A percentile compares a stretch with the other conserved stretches of the same genome.
These are phyloP conservation scores for Mrakia gelida DNA, from an alignment of 768 basidiomycete species.

Conservation along the genomic window DNA sequence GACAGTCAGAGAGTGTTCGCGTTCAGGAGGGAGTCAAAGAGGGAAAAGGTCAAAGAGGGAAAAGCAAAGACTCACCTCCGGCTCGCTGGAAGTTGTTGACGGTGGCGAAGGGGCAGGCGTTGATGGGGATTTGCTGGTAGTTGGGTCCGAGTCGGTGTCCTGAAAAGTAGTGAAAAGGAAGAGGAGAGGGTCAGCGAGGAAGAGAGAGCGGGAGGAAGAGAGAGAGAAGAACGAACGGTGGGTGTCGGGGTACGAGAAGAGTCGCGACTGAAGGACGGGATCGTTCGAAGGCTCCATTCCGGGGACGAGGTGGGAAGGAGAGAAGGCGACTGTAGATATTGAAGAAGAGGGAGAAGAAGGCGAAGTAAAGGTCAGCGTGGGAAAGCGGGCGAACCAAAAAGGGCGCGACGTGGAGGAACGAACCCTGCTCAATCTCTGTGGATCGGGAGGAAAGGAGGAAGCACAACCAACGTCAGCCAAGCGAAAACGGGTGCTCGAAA, in stretches of 20 bases:
- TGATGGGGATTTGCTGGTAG: conserved; percentile 74
- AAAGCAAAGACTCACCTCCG: conserved; percentile 47
- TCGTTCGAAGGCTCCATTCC: conserved; percentile 88
- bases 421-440: conserved; percentile 47
- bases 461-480: too few relatives aligned
- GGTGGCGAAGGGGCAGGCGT: conserved; percentile 61
- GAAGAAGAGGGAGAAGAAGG: not conserved
- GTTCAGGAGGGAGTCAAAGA: too few relatives aligned
- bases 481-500: too few relatives aligned
- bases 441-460: conserved; percentile 11
- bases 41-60: not conserved
- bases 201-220: not conserved
- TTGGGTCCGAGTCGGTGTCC: conserved; percentile 37
- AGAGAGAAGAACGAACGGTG: conserved; percentile 28
- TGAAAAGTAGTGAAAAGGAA: not conserved
- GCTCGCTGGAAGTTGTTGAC: conserved; percentile 53
- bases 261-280: conserved; percentile 86
- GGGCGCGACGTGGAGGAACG: not conserved
- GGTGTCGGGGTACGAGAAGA: conserved; percentile 77
- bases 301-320: conserved; percentile 79
- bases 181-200: not conserved
- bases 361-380: too few relatives aligned
- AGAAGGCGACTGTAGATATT: conserved; percentile 56
- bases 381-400: not conserved
- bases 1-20: too few relatives aligned